A percentile compares a stretch with the other conserved stretches of the same genome.
phyloP scores from a whole-genome alignment of 2,329 filamentous ascomycete genomes.

The Claviceps purpurea region DNA sequence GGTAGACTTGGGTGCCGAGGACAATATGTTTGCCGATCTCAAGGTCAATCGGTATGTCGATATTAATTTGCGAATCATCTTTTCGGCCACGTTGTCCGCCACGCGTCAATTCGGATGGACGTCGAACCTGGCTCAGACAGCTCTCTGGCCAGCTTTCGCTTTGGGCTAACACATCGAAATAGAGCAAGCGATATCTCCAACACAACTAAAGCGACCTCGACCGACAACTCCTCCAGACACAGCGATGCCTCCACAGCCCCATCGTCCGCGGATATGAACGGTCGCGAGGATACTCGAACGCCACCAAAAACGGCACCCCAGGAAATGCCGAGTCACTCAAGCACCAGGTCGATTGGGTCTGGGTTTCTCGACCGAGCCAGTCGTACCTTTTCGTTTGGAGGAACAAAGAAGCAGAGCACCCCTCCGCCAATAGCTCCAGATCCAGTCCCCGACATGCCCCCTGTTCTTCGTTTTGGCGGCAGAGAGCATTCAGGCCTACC shows the following conservation, averaged over 20 bases:
- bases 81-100: neutral
- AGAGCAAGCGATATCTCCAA: slow-evolving; percentile 49
- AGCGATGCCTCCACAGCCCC: slow-evolving; percentile 49
- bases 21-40: slow-evolving; percentile 45
- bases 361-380: slow-evolving; percentile 43
- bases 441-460: slow-evolving; percentile 22
- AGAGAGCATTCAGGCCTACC: slow-evolving; percentile 16
- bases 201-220: slow-evolving; percentile 45
- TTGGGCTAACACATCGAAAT: slow-evolving; percentile 23
- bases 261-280: slow-evolving; percentile 35
- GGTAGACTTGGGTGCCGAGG: slow-evolving; percentile 31
- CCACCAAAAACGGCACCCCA: slow-evolving; percentile 22
- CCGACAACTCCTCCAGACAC: slow-evolving; percentile 47
- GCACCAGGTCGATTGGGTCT: slow-evolving; percentile 34
- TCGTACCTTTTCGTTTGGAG: slow-evolving; percentile 47
- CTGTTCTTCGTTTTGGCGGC: slow-evolving; percentile 22
- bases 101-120: slow-evolving; percentile 1
- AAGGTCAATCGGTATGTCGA: slow-evolving; percentile 41
- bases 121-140: no score
- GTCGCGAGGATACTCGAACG: slow-evolving; percentile 16
- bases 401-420: slow-evolving; percentile 33
- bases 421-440: slow-evolving; percentile 17
- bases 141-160: no score
- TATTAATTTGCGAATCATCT: neutral
- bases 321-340: slow-evolving; percentile 25